Evolutionary conservation across 495 filamentous ascomycete genomes (phyloP).

Genomic region (Ascodesmis nigricans): DNA sequence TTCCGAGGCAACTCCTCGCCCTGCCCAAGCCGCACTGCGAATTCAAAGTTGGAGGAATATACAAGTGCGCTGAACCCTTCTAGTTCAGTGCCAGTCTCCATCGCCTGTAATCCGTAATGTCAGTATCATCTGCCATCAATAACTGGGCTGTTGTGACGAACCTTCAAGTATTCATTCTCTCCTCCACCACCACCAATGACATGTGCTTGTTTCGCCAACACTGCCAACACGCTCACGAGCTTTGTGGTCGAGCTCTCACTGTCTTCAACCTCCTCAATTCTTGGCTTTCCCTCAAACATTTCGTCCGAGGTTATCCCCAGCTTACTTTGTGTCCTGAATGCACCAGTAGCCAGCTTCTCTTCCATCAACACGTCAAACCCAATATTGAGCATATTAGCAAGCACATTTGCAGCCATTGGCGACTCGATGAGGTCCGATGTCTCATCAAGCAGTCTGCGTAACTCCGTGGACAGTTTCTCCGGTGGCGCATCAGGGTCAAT

Average conservation of each 20-base stretch:
- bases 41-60: constrained; percentile 60
- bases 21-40: constrained; percentile 11
- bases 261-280: constrained; percentile 7
- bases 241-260: constrained; percentile 36
- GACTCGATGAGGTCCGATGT: constrained; percentile 91
- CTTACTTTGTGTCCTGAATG: constrained; percentile 39
- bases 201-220: constrained; percentile 72
- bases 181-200: constrained; percentile 55
- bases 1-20: constrained; percentile 7
- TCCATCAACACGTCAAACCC: constrained; percentile 65
- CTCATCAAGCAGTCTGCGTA: constrained; percentile 82
- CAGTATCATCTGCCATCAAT: constrained; percentile 7
- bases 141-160: not conserved
- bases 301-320: no score
- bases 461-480: constrained; percentile 19
- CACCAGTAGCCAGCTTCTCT: constrained; percentile 48
- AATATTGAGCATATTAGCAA: constrained; percentile 68
- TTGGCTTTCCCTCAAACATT: constrained; percentile 3
- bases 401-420: constrained; percentile 60
- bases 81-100: constrained; percentile 68
- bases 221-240: constrained; percentile 69
- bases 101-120: constrained; percentile 21
- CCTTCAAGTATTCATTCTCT: constrained; percentile 69
- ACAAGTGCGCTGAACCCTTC: constrained; percentile 87
- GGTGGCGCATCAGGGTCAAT: constrained; percentile 28